These are phyloP conservation scores for Nepenthes gracilis DNA, from an alignment of 148 eudicot species.

Conservation along the genomic window DNA sequence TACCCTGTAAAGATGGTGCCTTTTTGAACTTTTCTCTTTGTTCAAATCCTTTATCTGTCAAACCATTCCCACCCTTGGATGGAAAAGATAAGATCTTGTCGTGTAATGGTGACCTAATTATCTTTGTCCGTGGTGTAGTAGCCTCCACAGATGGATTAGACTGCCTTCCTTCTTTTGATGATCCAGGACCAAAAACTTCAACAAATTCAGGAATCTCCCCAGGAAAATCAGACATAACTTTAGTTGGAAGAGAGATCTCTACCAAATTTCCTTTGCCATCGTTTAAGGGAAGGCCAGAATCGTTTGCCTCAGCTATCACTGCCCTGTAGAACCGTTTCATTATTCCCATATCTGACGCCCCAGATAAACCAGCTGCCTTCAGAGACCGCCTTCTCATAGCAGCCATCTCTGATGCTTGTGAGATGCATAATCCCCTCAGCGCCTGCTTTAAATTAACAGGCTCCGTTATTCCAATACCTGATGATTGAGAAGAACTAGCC, in stretches of 20 bases:
- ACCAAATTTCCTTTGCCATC: conserved; percentile 27
- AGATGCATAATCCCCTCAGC: conserved; percentile 65
- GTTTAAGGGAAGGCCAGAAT: conserved; percentile 13
- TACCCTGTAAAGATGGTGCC: conserved; percentile 14
- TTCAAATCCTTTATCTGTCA: conserved; percentile 11
- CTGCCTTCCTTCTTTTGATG: conserved; percentile 13
- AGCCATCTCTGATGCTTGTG: conserved; percentile 93
- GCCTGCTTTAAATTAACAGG: conserved; percentile 77
- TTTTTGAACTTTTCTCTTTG: conserved; percentile 21
- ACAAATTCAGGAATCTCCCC: conserved; percentile 15
- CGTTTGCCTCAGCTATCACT: conserved; percentile 26
- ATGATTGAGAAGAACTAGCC: conserved; percentile 32
- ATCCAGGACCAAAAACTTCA: conserved; percentile 10
- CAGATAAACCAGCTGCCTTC: conserved; percentile 24
- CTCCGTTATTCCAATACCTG: conserved; percentile 54
- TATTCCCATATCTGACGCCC: conserved; percentile 34
- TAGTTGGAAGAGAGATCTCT: conserved; percentile 42
- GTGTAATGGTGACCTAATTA: conserved; percentile 15
- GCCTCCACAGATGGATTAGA: conserved; percentile 6
- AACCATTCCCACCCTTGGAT: conserved; percentile 10
- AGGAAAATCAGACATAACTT: conserved; percentile 20
- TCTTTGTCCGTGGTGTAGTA: conserved; percentile 9
- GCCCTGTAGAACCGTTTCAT: conserved; percentile 22
- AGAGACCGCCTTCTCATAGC: conserved; percentile 50
- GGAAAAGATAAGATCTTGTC: conserved; percentile 29